Base-by-base conservation (phyloP, 495 filamentous ascomycete genomes). In the Aspergillus sclerotiicarbonarius region DNA sequence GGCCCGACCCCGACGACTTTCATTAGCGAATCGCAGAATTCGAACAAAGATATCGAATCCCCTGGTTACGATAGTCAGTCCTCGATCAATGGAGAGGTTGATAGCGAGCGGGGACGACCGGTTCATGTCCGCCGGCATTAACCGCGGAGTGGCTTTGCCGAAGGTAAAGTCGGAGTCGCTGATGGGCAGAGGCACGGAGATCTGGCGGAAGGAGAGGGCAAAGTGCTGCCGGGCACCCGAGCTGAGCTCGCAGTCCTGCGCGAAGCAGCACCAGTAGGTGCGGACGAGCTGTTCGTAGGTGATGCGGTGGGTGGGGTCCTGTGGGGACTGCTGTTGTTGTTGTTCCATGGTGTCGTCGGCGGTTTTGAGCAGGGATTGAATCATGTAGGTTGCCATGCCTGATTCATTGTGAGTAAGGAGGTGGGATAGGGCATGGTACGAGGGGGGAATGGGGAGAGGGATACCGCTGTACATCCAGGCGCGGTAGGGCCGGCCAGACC, bases 351-450 rank as follows among this genome's bases (percentile, higher is more conserved):
- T 74, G 33, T 78, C 75, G 50, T 78, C 75, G 30, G 75, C 67
- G 50, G 68, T 78, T 52, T 75, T 76, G 16, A 78, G 60, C 20
- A 78, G 65, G 8, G 75, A 76, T 49, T 78, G 75, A 16, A 78
- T 74, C 75, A 78, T 78, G 32, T 78, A 78, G 0, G 73, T 78
- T 5, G 75, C 75, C 75, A 78, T 78, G 25, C 75, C 74, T 76
- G 45, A n/a, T n/a, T 15, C 3, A 19, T 15, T 0, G 35, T 65
- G 13, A 59, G 54, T 18, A 19, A 15, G 1, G n/a, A 41, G 37
- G 13, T 41, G 13, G 37, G 2, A n/a, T 41, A 41, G 13, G 37
- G 13, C 15, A n/a, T 37, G 21, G 43, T 10, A 44, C 15, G 41
- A 19, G 21, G 15, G 8, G 12, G 48, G 33, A 43, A 13, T 21